Percentiles rank a stretch among this genome's conserved stretches.
phyloP scores from a whole-genome alignment of 1,139 yeast genomes.

The Blastobotrys capitulatus region DNA sequence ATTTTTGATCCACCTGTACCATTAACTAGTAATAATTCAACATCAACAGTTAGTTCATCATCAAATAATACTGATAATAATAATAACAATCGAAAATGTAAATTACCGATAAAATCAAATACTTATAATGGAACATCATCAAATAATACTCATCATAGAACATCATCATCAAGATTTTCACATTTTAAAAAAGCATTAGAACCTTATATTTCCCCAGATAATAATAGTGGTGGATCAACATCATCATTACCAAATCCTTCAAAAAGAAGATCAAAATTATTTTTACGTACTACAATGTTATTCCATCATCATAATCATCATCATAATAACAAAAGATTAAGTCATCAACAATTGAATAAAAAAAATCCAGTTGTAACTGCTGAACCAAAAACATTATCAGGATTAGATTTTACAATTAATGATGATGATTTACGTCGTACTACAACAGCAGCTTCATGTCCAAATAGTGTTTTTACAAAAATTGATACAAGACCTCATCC shows the following conservation, averaged over 20 bases:
- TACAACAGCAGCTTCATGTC: slow-evolving; percentile 10
- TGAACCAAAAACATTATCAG: slow-evolving; percentile 2
- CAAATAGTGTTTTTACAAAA: slow-evolving; percentile 7
- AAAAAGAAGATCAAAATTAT: not conserved
- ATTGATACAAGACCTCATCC: not conserved
- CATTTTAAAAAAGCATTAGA: not conserved
- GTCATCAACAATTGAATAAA: no score
- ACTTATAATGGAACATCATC: not conserved
- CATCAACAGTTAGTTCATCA: slow-evolving; percentile 2
- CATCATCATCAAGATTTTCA: not conserved
- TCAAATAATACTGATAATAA: not conserved
- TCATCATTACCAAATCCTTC: not conserved
- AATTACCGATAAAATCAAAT: not conserved
- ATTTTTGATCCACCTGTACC: not conserved
- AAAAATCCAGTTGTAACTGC: no score
- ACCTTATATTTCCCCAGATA: not conserved
- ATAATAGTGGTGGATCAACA: not conserved
- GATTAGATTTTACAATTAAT: slow-evolving; percentile 16
- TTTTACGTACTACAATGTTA: not conserved
- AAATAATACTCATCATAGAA: not conserved
- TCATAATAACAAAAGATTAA: not conserved
- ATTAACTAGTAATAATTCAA: not conserved
- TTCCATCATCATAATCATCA: not conserved
- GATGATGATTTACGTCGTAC: slow-evolving; percentile 15
- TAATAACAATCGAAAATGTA: not conserved